Evolutionary conservation across 129 eudicot genomes (phyloP), one percentile per base, ranked within the genome.

Genomic region (Flaveria trinervia): DNA sequence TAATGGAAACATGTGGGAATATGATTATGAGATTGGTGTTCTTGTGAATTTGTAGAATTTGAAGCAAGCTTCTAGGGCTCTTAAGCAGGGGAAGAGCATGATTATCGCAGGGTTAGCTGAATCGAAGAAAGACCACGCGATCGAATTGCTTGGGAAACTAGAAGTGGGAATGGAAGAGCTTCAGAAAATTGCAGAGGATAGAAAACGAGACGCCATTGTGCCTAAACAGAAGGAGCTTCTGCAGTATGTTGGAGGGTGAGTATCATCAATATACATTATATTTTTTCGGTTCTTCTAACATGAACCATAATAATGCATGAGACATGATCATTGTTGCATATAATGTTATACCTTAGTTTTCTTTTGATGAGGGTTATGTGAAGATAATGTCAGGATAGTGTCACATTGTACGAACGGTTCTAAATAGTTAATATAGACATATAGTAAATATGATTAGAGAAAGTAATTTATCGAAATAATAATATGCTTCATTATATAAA

Each of bases 231-330:
- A 89, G 86, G 99, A 94, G 76, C 88, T 94, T 70, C 86, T 94
- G 73, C 89, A 88, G 41, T 94, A 94, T 74, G 94, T 94, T 70
- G 96, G 99, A 82, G 88, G 97, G 99, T 94, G 57, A 91, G 99
- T 84, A 48, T 59, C 48, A 18, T 9, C 50, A 45, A 45, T 10
- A 61, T 14, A 59, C 17, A 1, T 23, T 33, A 7, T 25, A 33
- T 15, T 17, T 55, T 78, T 44, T 75, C 62, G 20, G 48, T 55
- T 65, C 4, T 36, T 23, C 7, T 73, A 67, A 26, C 74, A 73
- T 43, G 52, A 11, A 33, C 16, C 64, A 43, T 71, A 48, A 64
- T 43, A 61, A 39, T 74, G 43, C 55, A 60, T 79, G 51, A 44
- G 54, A 45, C 62, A 68, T 57, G 44, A 51, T 74, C 57, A 41